Evolutionary conservation across 1,139 yeast genomes (phyloP).

Genomic region (Pichia sp.): DNA sequence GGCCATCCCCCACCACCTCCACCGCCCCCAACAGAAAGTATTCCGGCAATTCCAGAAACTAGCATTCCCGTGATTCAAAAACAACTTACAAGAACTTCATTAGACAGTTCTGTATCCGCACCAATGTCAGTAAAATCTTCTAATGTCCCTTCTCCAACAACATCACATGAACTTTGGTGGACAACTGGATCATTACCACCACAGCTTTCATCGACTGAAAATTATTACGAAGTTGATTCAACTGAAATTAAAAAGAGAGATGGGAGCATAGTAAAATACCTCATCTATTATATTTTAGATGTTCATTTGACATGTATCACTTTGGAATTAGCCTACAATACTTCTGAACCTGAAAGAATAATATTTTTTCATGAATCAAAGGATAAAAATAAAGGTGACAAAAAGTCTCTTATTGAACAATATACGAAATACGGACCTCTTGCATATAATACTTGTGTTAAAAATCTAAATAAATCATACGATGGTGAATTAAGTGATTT

Average conservation of each 20-base stretch:
- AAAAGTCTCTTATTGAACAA: constrained; percentile 45
- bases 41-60: constrained; percentile 12
- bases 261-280: constrained; percentile 41
- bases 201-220: constrained; percentile 39
- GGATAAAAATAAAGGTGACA: constrained; percentile 40
- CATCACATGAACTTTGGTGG: constrained; percentile 51
- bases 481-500: constrained; percentile 26
- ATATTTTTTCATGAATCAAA: constrained; percentile 41
- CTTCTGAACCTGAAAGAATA: constrained; percentile 49
- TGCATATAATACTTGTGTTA: constrained; percentile 39
- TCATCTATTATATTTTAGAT: constrained; percentile 69
- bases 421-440: constrained; percentile 42
- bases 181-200: constrained; percentile 54
- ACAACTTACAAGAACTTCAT: constrained; percentile 9
- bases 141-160: constrained; percentile 21
- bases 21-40: constrained; percentile 17
- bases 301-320: constrained; percentile 67
- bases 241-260: constrained; percentile 52
- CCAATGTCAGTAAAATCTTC: constrained; percentile 11
- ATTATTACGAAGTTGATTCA: constrained; percentile 63
- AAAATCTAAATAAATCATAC: constrained; percentile 34
- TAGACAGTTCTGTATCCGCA: constrained; percentile 10
- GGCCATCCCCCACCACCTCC: constrained; percentile 17
- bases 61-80: constrained; percentile 24
- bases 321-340: constrained; percentile 49